phyloP scores from a whole-genome alignment of 805 yeast species.

The Wickerhamiella sergipiensis region DNA sequence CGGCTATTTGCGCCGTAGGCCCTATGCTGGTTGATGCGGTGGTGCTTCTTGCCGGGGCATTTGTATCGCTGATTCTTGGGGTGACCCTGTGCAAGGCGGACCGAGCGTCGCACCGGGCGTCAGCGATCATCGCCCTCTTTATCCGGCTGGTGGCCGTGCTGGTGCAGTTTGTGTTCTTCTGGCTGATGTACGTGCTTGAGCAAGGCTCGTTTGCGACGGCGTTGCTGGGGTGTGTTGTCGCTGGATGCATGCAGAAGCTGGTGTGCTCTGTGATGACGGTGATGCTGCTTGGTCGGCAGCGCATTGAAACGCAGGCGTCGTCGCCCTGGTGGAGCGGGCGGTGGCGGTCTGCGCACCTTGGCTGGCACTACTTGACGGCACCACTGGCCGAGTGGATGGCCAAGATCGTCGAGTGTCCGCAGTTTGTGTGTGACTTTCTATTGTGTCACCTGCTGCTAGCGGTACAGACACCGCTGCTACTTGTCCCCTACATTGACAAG shows the following conservation, averaged over 20 bases:
- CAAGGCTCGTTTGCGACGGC: conserved; percentile 50
- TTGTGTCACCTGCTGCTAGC: conserved; percentile 71
- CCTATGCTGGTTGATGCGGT: conserved; percentile 17
- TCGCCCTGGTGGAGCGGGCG: conserved; percentile 48
- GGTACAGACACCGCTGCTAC: conserved; percentile 66
- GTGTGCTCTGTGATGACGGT: conserved; percentile 41
- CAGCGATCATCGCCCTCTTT: conserved; percentile 32
- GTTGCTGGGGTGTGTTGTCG: conserved; percentile 45
- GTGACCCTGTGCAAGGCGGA: neutral
- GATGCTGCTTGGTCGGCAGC: conserved; percentile 46
- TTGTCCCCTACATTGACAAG: conserved; percentile 71
- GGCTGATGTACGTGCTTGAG: conserved; percentile 53
- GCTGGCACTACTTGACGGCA: conserved; percentile 70
- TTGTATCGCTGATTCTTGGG: conserved; percentile 18
- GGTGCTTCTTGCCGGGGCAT: conserved; percentile 26
- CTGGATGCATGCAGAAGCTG: conserved; percentile 41
- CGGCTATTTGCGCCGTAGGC: conserved; percentile 27
- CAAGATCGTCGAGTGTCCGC: conserved; percentile 72
- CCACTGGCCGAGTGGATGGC: conserved; percentile 72
- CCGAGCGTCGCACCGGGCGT: neutral
- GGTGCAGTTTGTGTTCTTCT: conserved; percentile 42
- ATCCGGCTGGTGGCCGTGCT: conserved; percentile 44
- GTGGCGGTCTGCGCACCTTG: conserved; percentile 54
- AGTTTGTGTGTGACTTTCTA: conserved; percentile 82
- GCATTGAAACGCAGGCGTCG: conserved; percentile 41